Base-by-base conservation (phyloP, 2,329 filamentous ascomycete genomes). In the Scedosporium minutisporum region DNA sequence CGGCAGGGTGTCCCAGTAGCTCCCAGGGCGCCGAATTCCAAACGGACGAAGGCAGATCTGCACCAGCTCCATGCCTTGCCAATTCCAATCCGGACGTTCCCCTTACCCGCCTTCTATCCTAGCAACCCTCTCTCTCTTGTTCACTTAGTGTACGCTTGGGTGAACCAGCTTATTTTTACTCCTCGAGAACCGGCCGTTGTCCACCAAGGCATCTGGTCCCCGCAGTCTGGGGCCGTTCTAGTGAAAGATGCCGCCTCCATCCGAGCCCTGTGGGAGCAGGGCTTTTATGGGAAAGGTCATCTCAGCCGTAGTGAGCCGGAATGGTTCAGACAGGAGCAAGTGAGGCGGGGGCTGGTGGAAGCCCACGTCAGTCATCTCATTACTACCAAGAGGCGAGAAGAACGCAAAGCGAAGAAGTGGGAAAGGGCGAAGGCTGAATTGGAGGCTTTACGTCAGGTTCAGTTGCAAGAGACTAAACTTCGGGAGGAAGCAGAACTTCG, bases 201-300 rank as follows among this genome's bases (percentile, higher is more conserved):
- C 51, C 88, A 95, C 71, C 78, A 83, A 58, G 93, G 88, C 60
- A 83, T 88, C 67, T 97, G 93, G 81, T 93, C 91, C n/a, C 76
- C 84, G 1, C 84, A 88, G 63, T 96, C 91, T 3, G 85, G 87
- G 33, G 95, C 92, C 0, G 83, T 99, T 16, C 91, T 96, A 71
- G 82, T 99, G 63, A 91, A 86, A 18, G 88, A 97, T 72, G 79
- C 86, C 27, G 80, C 81, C 62, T 87, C 91, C 3, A 87, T 96
- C 65, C 82, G 89, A 62, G 91, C 88, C 1, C 76, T 99, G 25
- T 99, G 96, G 95, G 90, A 96, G 74, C 91, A 96, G 77, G 95
- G 95, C 4, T 99, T 99, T 76, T 99, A 93, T 74, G 96, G 96
- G 58, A 97, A 97, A 74, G 95, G 95, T 55, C 93, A 81, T 68